Evolutionary conservation across 305 asterid genomes (phyloP).

Genomic region (Nicotiana rustica): DNA sequence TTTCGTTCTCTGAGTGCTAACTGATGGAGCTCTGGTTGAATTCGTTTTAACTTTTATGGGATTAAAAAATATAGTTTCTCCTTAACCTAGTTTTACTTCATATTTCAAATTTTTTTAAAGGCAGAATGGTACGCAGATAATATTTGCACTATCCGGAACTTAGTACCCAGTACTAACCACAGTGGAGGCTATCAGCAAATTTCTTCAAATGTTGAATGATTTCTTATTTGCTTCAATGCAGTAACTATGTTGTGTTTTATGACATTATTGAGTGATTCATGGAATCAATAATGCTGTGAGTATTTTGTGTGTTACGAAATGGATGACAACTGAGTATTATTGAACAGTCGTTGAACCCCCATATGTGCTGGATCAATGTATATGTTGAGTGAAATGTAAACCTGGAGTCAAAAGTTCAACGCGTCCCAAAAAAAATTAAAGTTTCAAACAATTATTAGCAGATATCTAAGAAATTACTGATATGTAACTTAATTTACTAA

Average conservation of each 20-base stretch:
- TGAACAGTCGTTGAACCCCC: conserved; percentile 16
- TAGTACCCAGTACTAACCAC: not conserved
- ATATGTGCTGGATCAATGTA: not conserved
- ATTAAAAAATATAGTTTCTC: not conserved
- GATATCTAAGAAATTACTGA: not conserved
- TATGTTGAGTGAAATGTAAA: not conserved
- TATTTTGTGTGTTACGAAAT: not conserved
- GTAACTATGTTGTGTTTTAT: not conserved
- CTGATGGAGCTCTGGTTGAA: not conserved
- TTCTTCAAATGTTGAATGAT: not conserved
- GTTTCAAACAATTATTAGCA: not conserved
- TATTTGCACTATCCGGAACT: not conserved
- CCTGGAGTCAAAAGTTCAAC: not conserved
- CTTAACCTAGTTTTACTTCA: not conserved
- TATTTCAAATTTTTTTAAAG: not conserved
- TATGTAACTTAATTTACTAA: not conserved
- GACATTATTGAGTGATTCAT: not conserved
- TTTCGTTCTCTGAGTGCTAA: conserved; percentile 18
- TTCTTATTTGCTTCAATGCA: not conserved
- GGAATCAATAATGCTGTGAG: conserved; percentile 5
- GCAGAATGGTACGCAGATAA: not conserved
- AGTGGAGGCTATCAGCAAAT: not conserved
- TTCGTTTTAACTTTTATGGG: not conserved
- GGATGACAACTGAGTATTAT: conserved; percentile 20
- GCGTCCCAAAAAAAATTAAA: not conserved